Evolutionary conservation across 352 stramenopile species (phyloP).

Genomic region (Plasmopara muralis): DNA sequence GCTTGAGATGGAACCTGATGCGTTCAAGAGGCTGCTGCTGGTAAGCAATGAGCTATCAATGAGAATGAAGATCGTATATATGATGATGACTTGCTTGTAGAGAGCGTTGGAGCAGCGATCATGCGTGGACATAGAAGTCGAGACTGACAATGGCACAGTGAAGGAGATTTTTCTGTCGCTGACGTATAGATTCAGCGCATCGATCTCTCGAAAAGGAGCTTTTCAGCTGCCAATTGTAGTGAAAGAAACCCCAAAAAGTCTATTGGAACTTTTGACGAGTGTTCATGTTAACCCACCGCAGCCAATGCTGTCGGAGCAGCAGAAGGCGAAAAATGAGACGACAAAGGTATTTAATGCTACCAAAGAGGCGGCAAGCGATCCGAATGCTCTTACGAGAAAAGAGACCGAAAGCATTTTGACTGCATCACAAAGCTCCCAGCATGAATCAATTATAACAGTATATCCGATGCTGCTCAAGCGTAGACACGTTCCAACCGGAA

Average conservation of each 20-base stretch:
- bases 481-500: constrained; percentile 38
- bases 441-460: constrained; percentile 2
- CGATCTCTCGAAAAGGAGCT: constrained; percentile 40
- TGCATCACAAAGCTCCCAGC: constrained; percentile 10
- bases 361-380: background rate
- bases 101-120: constrained; percentile 34
- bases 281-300: constrained; percentile 31
- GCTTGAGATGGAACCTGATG: constrained; percentile 31
- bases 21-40: constrained; percentile 34
- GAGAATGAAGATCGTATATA: background rate
- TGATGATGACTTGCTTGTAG: constrained; percentile 11
- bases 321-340: constrained; percentile 11
- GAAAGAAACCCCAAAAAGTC: constrained; percentile 13
- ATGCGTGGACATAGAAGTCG: constrained; percentile 34
- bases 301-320: constrained; percentile 29
- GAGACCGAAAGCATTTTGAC: constrained; percentile 1
- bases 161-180: constrained; percentile 28
- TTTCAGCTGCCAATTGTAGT: constrained; percentile 39
- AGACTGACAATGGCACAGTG: constrained; percentile 10
- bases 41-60: constrained; percentile 8
- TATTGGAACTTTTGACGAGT: constrained; percentile 34
- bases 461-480: constrained; percentile 34
- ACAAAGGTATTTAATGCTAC: constrained; percentile 1
- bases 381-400: background rate
- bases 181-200: constrained; percentile 60